Evolutionary conservation across 2,329 filamentous ascomycete genomes (phyloP).

Genomic region (Plectosphaerella sp.): DNA sequence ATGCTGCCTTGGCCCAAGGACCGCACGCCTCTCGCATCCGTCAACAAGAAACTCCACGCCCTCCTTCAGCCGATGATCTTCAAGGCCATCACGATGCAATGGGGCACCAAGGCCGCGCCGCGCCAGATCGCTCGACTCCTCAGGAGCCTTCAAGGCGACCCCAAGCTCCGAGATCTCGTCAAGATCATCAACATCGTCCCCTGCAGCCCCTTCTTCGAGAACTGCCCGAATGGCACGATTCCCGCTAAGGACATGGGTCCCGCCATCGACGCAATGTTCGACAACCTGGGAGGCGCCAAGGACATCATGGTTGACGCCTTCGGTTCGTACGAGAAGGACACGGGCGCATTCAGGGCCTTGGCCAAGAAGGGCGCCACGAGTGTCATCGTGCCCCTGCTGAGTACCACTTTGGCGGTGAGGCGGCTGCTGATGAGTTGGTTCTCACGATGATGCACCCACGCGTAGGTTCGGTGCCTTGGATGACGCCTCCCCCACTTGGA

Average conservation of each 20-base stretch:
- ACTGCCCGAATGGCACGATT: background rate
- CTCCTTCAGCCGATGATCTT: background rate
- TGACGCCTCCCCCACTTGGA: background rate
- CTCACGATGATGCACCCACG: too few relatives aligned
- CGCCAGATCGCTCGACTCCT: background rate
- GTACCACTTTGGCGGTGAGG: too few relatives aligned
- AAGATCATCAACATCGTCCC: background rate
- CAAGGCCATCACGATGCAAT: background rate
- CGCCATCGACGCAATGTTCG: background rate
- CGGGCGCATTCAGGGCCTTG: background rate
- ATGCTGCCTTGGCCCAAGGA: background rate
- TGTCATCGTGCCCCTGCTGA: background rate
- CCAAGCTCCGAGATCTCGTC: background rate
- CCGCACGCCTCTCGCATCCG: background rate
- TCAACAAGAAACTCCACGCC: background rate
- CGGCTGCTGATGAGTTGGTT: too few relatives aligned
- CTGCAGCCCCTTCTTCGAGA: background rate
- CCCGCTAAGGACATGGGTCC: background rate
- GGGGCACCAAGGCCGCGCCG: background rate
- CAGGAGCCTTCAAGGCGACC: background rate
- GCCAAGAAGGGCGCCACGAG: background rate
- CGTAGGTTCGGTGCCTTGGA: too few relatives aligned
- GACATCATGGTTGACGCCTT: too few relatives aligned
- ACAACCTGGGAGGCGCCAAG: background rate
- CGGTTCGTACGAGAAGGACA: background rate